A percentile compares a stretch with the other conserved stretches of the same genome.
These are phyloP conservation scores for Fusarium sp. DNA, from an alignment of 2,329 filamentous ascomycete species.

Conservation along the genomic window DNA sequence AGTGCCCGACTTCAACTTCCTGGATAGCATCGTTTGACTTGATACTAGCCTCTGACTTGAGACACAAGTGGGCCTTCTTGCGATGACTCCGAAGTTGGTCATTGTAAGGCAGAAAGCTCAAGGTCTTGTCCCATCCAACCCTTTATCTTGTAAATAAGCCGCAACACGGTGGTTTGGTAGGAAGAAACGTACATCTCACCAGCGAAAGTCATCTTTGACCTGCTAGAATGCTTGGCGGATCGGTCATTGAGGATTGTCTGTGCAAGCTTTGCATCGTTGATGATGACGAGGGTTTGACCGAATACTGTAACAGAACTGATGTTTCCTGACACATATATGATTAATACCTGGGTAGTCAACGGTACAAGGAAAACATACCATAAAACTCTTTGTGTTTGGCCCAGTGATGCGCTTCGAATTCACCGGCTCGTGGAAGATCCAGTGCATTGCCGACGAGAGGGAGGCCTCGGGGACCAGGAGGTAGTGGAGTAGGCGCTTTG, in stretches of 20 bases:
- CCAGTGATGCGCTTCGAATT: slow-evolving; percentile 35
- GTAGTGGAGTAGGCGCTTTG: background rate
- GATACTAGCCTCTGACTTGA: slow-evolving; percentile 58
- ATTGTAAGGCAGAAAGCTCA: slow-evolving; percentile 54
- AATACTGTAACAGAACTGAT: slow-evolving; percentile 53
- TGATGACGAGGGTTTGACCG: slow-evolving; percentile 56
- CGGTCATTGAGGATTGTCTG: slow-evolving; percentile 52
- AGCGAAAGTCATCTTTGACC: slow-evolving; percentile 28
- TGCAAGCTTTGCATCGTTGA: slow-evolving; percentile 54
- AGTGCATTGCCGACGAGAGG: slow-evolving; percentile 30
- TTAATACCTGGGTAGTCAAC: background rate
- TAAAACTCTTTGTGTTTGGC: slow-evolving; percentile 22
- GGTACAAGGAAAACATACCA: background rate
- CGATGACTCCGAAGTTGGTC: slow-evolving; percentile 56
- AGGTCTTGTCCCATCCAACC: slow-evolving; percentile 48
- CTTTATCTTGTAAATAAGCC: background rate
- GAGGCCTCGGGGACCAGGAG: slow-evolving; percentile 30
- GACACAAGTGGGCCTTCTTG: slow-evolving; percentile 57
- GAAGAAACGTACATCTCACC: slow-evolving; percentile 23
- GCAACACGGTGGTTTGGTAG: too few species aligned
- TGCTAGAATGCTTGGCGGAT: slow-evolving; percentile 22
- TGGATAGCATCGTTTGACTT: slow-evolving; percentile 56
- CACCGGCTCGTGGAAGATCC: slow-evolving; percentile 18
- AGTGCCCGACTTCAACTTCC: slow-evolving; percentile 54
- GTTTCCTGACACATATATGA: slow-evolving; percentile 55